phyloP scores from a whole-genome alignment of 441 rosid genomes.

The Populus trichocarpa region DNA sequence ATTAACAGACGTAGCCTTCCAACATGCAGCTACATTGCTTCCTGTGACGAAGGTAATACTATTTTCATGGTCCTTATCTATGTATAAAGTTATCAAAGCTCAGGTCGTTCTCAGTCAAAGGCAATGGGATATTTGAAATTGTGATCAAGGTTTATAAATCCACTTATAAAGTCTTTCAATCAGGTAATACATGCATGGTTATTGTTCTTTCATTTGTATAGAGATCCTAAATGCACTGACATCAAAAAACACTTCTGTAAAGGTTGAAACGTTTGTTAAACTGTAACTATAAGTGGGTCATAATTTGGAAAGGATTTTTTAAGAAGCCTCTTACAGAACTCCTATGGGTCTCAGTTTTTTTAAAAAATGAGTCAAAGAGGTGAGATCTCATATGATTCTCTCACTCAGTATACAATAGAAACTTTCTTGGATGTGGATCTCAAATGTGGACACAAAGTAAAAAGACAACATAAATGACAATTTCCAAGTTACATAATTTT shows the following conservation, averaged over 20 bases:
- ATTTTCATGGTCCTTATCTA: background rate
- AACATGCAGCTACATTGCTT: slow-evolving; percentile 97
- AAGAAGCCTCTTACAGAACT: background rate
- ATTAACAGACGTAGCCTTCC: slow-evolving; percentile 93
- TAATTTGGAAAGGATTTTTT: background rate
- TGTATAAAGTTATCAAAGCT: background rate
- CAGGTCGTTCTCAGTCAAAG: background rate
- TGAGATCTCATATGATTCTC: background rate
- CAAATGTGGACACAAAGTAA: background rate
- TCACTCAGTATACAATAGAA: background rate
- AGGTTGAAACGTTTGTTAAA: background rate
- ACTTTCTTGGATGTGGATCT: background rate
- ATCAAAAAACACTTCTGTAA: background rate
- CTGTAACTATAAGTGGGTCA: background rate
- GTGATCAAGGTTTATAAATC: background rate
- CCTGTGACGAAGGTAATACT: slow-evolving; percentile 85
- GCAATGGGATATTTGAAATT: background rate
- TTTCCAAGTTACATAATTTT: background rate
- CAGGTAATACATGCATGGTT: background rate
- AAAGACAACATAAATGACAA: background rate
- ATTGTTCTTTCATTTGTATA: background rate
- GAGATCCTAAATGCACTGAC: background rate
- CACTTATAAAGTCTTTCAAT: background rate
- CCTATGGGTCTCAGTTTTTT: background rate
- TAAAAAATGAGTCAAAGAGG: background rate